Base-by-base conservation (phyloP, 1,139 yeast species). In the Dujonia santamariae region DNA sequence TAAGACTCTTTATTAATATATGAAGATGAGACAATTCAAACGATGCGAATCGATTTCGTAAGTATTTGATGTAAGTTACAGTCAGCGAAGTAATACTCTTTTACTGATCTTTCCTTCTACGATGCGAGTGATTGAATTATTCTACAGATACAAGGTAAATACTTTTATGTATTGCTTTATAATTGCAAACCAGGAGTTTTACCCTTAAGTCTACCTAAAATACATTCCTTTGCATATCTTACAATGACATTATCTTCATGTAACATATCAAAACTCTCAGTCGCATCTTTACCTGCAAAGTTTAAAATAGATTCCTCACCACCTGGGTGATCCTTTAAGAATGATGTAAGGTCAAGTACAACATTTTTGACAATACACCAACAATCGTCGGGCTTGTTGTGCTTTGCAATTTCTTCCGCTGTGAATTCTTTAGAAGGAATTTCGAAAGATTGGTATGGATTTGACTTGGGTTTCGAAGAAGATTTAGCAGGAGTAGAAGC, bases 281-380 rank as follows among this genome's bases (percentile, higher is more conserved):
- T 84, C 3, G 95, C 97, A 53, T 92, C 97, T 50, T 80, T 80
- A 12, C 97, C 97, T 3, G 95, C 97, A 51, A 80, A 85, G 43
- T 75, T 75, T 28, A 81, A 54, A 29, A 92, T 79, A 19, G 90
- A 78, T 19, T 71, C 69, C 41, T 72, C 74, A 2, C 97, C 98
- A 40, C 97, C 98, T 1, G 97, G 97, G 57, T 92, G 98, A 31
- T 78, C 69, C 17, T 77, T 67, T 38, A 85, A 67, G 52, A 92
- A 92, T 23, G 78, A 75, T 0, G 97, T 84, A 45, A 90, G 72
- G 55, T 92, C 87, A 54, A 87, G 80, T 23, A 85, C 96, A 31
- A 84, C 78, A 35, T 88, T 88, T 45, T 87, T 82, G 39, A 90
- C 78, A 7, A 85, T 80, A 32, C 87, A 83, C 97, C 97, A 90